Conservation (phyloP, 2,329 filamentous ascomycete genomes). For the Torrubiellomyces zombiae region DNA sequence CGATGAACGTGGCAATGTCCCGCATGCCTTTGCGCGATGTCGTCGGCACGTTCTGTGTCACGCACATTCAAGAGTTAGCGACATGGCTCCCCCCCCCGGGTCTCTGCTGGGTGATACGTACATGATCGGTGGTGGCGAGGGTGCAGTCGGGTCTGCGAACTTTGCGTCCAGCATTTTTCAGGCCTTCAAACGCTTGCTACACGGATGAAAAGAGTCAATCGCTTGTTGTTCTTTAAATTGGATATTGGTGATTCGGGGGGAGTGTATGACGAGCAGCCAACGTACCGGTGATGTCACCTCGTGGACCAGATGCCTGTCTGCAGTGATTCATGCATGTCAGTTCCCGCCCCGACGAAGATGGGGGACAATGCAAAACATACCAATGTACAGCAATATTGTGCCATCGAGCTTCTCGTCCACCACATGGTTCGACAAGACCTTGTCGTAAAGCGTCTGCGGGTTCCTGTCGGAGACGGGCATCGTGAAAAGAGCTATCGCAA, state of each 20-base stretch:
- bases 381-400: conserved; percentile 84
- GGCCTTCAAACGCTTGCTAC: conserved; percentile 90
- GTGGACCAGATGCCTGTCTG: conserved; percentile 89
- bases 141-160: conserved; percentile 94
- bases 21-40: conserved; percentile 82
- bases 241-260: conserved; percentile 1
- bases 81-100: background rate
- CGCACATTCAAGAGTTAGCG: conserved; percentile 8
- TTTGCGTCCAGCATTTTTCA: conserved; percentile 72
- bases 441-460: conserved; percentile 87
- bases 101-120: conserved; percentile 29
- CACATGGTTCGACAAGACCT: conserved; percentile 87
- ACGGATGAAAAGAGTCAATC: conserved; percentile 4
- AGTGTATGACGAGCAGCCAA: background rate
- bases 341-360: no score
- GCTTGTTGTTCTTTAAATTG: conserved; percentile 1
- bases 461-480: conserved; percentile 62
- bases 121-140: conserved; percentile 88
- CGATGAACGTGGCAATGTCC: conserved; percentile 83
- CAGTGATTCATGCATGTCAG: no score
- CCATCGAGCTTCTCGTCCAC: conserved; percentile 92
- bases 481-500: no score
- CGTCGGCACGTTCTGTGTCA: conserved; percentile 72
- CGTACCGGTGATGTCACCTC: conserved; percentile 92
- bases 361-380: conserved; percentile 28